Conservation (phyloP, 2,329 filamentous ascomycete species). For the Neoascochyta sp. region DNA sequence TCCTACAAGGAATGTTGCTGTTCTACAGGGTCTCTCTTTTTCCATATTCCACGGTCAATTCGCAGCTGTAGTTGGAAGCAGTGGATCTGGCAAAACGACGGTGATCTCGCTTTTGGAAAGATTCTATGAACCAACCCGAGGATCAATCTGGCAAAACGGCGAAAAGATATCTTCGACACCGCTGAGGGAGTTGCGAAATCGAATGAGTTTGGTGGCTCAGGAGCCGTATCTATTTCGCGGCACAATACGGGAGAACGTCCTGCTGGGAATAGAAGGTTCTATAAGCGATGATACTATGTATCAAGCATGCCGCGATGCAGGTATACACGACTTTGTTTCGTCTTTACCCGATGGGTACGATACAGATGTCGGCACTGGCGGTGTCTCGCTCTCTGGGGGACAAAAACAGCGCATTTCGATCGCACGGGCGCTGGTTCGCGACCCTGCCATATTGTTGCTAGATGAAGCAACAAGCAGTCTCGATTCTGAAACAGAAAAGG, state of each 20-base stretch:
- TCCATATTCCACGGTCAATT: slow-evolving; percentile 53
- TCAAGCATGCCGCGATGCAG: slow-evolving; percentile 51
- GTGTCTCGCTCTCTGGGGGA: slow-evolving; percentile 67
- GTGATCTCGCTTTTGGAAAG: slow-evolving; percentile 87
- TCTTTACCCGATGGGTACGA: slow-evolving; percentile 29
- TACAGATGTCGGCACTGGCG: slow-evolving; percentile 23
- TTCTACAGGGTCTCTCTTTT: slow-evolving; percentile 58
- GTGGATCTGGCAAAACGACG: slow-evolving; percentile 88
- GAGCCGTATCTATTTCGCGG: slow-evolving; percentile 46
- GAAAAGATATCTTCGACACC: slow-evolving; percentile 52
- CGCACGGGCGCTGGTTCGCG: slow-evolving; percentile 62
- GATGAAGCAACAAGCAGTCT: slow-evolving; percentile 60
- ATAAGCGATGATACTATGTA: slow-evolving; percentile 41
- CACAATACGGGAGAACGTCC: slow-evolving; percentile 47
- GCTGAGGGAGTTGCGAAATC: slow-evolving; percentile 47
- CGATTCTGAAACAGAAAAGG: slow-evolving; percentile 63
- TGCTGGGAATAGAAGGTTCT: slow-evolving; percentile 45
- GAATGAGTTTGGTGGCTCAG: slow-evolving; percentile 66
- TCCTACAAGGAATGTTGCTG: slow-evolving; percentile 79
- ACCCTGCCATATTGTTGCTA: slow-evolving; percentile 55
- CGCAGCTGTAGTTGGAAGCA: slow-evolving; percentile 54
- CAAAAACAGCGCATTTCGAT: slow-evolving; percentile 76
- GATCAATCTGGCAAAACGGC: slow-evolving; percentile 64
- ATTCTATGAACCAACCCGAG: slow-evolving; percentile 80
- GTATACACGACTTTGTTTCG: slow-evolving; percentile 29